Conservation (phyloP, 495 filamentous ascomycete species). For the Pyrenula aspistea region DNA sequence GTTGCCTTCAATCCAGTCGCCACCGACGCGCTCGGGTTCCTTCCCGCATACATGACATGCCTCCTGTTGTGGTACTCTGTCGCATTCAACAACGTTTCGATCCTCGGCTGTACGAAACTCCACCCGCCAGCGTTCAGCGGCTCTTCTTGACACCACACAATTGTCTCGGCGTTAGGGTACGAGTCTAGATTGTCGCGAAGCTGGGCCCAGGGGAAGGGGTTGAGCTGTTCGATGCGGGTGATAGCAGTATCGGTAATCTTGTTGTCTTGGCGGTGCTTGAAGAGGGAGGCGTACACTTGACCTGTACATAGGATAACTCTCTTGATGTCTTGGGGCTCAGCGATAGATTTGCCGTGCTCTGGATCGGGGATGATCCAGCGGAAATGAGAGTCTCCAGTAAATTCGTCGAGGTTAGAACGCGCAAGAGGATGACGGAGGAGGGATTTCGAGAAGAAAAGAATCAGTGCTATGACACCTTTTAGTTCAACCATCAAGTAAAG, state of each 20-base stretch:
- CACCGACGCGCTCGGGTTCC: slow-evolving; percentile 78
- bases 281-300: slow-evolving; percentile 81
- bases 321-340: slow-evolving; percentile 75
- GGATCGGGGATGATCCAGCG: slow-evolving; percentile 87
- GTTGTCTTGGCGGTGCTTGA: slow-evolving; percentile 81
- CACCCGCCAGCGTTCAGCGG: slow-evolving; percentile 93
- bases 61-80: slow-evolving; percentile 84
- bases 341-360: slow-evolving; percentile 63
- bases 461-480: slow-evolving; percentile 73
- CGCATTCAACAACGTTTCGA: slow-evolving; percentile 88
- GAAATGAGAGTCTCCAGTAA: slow-evolving; percentile 86
- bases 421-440: slow-evolving; percentile 86
- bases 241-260: slow-evolving; percentile 80
- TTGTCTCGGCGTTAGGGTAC: slow-evolving; percentile 93
- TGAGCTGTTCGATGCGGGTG: slow-evolving; percentile 90
- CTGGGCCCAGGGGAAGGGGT: slow-evolving; percentile 97
- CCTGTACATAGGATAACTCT: slow-evolving; percentile 90
- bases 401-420: slow-evolving; percentile 78
- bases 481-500: too few species aligned
- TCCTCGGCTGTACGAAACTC: slow-evolving; percentile 88
- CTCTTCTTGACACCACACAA: slow-evolving; percentile 95
- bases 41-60: slow-evolving; percentile 94
- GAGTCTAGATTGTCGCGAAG: slow-evolving; percentile 88
- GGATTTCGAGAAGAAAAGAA: slow-evolving; percentile 96
- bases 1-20: slow-evolving; percentile 82